Evolutionary conservation across 2,329 filamentous ascomycete species (phyloP).

Genomic region (Akanthomyces lecanii): DNA sequence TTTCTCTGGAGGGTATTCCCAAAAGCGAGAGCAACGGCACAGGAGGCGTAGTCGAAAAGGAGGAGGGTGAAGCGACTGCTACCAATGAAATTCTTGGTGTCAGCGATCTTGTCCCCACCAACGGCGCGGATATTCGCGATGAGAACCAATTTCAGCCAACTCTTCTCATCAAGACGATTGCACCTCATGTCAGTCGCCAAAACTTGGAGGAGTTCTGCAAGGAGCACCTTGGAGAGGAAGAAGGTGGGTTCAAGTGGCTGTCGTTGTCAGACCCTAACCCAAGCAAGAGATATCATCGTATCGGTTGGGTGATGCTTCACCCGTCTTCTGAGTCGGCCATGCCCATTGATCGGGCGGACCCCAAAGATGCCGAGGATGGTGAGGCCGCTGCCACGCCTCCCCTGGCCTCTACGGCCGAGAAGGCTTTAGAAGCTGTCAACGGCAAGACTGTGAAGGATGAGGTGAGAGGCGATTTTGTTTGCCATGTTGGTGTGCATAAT

Average conservation of each 20-base stretch:
- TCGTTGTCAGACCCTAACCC: constrained; percentile 96
- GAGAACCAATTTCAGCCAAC: constrained; percentile 86
- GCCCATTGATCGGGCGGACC: constrained; percentile 67
- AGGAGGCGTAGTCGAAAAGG: constrained; percentile 83
- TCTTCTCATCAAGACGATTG: constrained; percentile 94
- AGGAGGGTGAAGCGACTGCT: constrained; percentile 89
- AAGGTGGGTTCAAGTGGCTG: constrained; percentile 92
- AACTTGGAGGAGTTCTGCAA: constrained; percentile 94
- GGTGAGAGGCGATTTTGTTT: constrained; percentile 90
- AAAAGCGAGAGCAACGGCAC: constrained; percentile 88
- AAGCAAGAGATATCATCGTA: constrained; percentile 92
- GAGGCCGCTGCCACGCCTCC: constrained; percentile 51
- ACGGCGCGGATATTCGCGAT: constrained; percentile 82
- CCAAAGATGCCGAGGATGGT: constrained; percentile 64
- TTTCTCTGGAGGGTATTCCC: constrained; percentile 87
- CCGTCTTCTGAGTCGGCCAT: constrained; percentile 64
- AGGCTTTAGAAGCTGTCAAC: constrained; percentile 89
- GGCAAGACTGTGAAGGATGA: constrained; percentile 96
- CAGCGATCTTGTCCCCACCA: constrained; percentile 79
- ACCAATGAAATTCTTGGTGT: constrained; percentile 91
- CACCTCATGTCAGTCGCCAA: constrained; percentile 87
- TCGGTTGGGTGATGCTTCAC: constrained; percentile 97
- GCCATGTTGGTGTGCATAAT: constrained; percentile 93
- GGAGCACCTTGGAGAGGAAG: constrained; percentile 84
- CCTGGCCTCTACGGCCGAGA: constrained; percentile 65